Base-by-base conservation (phyloP, 352 stramenopile genomes). In the Phytopythium ostracodes region DNA sequence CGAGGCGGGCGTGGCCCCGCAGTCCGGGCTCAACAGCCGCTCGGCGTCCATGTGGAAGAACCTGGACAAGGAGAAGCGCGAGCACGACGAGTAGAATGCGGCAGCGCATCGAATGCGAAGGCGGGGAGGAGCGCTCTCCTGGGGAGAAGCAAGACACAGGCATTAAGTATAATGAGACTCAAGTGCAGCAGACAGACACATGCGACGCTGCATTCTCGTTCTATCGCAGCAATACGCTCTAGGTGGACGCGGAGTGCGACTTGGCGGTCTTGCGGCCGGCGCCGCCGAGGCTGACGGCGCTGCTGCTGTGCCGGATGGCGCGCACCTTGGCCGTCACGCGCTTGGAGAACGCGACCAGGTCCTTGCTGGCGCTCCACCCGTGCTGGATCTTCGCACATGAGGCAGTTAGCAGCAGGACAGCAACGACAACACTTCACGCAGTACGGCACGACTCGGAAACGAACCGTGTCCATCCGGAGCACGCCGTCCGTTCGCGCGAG, bases 31-130 rank as follows among this genome's bases (percentile, higher is more conserved):
- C 24, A 75, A 70, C 17, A 52, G 25, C 46, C 40, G 61, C 25
- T 67, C 71, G 64, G 67, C 64, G 22, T 78, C 75, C 7, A 83
- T 80, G 75, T 80, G 72, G 75, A 78, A 83, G 55, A 77, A 80
- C 50, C 72, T 79, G 40, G 66, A 79, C 55, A 78, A 74, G 56
- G 68, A 73, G 43, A 54, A 54, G 18, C 56, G 64, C n/a, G 67
- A 63, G 46, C 46, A 47, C 18, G 25, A 29, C 25, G 47, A 65
- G 29, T 10, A 43, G 25, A 33, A n/a, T n/a, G n/a, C n/a, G n/a
- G n/a, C n/a, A n/a, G n/a, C n/a, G n/a, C n/a, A n/a, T n/a, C n/a
- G n/a, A n/a, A n/a, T n/a, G n/a, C n/a, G n/a, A 33, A 33, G 29
- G 29, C 29, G 29, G 29, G 7, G 29, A 33, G 7, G 29, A 7